phyloP scores from a whole-genome alignment of 306 rosid genomes.

The Cucumis sativus region DNA sequence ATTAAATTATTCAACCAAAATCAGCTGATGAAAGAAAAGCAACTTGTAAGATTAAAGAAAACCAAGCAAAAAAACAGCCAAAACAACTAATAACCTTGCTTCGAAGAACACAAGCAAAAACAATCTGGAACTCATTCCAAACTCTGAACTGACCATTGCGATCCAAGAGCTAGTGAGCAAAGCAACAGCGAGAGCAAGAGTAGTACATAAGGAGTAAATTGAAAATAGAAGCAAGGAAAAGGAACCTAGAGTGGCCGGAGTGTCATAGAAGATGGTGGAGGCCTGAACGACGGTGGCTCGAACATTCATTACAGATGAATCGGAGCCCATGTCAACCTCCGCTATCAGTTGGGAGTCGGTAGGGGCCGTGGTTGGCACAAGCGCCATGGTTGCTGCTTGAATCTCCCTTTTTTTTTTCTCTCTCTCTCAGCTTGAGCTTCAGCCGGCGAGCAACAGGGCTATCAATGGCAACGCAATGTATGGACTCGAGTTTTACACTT shows the following conservation, averaged over 20 bases:
- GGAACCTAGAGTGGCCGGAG: conserved; percentile 74
- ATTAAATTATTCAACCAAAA: background rate
- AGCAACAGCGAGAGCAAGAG: background rate
- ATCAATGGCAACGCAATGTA: background rate
- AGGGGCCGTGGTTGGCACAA: conserved; percentile 20
- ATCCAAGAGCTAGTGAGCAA: background rate
- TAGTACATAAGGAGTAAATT: background rate
- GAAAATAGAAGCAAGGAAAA: background rate
- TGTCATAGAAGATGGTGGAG: conserved; percentile 82
- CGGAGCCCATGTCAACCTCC: conserved; percentile 69
- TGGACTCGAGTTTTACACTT: background rate
- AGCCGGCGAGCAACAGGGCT: background rate
- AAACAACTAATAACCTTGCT: background rate
- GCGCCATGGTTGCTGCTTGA: conserved; percentile 27
- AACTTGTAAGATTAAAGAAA: background rate
- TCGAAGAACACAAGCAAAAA: background rate
- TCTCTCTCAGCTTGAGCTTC: background rate
- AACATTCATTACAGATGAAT: conserved; percentile 36
- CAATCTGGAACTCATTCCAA: background rate
- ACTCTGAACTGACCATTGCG: background rate
- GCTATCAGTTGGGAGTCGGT: conserved; percentile 37
- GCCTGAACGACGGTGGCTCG: conserved; percentile 94
- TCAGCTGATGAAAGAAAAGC: background rate
- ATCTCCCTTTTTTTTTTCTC: background rate
- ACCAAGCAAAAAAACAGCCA: background rate